These are phyloP conservation scores for Planoprotostelium fungivorum DNA, from an alignment of 78 protist species.

Conservation along the genomic window DNA sequence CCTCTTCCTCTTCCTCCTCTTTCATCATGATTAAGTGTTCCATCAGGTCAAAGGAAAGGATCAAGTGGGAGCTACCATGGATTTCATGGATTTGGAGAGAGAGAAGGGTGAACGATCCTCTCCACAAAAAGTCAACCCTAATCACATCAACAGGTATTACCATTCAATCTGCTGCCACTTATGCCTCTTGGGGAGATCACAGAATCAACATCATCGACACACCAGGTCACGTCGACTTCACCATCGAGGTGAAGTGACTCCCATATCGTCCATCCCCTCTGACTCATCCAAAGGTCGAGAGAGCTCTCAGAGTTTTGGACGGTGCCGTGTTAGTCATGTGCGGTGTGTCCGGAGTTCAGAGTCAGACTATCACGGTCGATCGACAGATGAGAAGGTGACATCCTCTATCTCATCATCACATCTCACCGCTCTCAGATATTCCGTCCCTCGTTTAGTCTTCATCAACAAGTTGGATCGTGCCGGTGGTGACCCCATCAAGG, in stretches of 20 bases:
- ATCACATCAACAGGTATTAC: slow-evolving; percentile 69
- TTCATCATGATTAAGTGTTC: not conserved
- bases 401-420: not conserved
- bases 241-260: slow-evolving; percentile 89
- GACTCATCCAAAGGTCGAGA: slow-evolving; percentile 43
- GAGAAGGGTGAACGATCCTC: slow-evolving; percentile 82
- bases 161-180: slow-evolving; percentile 95
- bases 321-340: slow-evolving; percentile 92
- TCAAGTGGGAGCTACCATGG: slow-evolving; percentile 95
- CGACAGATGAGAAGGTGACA: slow-evolving; percentile 82
- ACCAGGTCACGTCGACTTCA: slow-evolving; percentile 98
- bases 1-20: not conserved
- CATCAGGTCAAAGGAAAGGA: slow-evolving; percentile 79
- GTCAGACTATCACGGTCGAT: slow-evolving; percentile 89
- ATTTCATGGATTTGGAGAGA: slow-evolving; percentile 93
- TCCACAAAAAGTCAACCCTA: not conserved
- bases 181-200: slow-evolving; percentile 80
- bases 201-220: slow-evolving; percentile 96
- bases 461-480: slow-evolving; percentile 93
- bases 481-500: slow-evolving; percentile 76
- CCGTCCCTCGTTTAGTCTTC: slow-evolving; percentile 89
- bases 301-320: slow-evolving; percentile 87
- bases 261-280: slow-evolving; percentile 4
- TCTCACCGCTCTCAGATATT: slow-evolving; percentile 51
- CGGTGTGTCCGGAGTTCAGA: slow-evolving; percentile 92